Evolutionary conservation across 2,329 filamentous ascomycete genomes (phyloP), one percentile per base, ranked within the genome.

Genomic region (Fusarium verticillioides): DNA sequence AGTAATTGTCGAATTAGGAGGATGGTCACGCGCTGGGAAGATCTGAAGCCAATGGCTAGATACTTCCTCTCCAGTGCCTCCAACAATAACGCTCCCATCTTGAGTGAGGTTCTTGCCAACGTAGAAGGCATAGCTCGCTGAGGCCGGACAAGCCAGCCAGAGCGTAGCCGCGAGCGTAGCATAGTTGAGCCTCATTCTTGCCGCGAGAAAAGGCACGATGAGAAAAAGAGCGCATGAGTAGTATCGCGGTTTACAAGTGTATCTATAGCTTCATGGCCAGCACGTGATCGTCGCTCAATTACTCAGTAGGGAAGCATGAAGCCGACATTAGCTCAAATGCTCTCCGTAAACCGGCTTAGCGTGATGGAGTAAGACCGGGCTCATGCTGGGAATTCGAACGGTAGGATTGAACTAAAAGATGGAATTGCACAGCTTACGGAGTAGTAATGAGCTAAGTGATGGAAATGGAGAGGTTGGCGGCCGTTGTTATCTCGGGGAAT

Each of bases 21-120:
- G 72, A 57, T 86, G 79, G 50, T 85, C 80, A 37, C 74, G 77
- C 4, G 83, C 84, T 1, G 83, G 79, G 52, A 86, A 85, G 37
- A 86, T 77, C 62, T 86, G 82, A 30, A 86, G 82, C 83, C 84
- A 86, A 65, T 86, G 84, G 13, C 81, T 83, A 0, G 84, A 86
- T 0, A 85, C 84, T 70, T 86, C 84, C 67, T 86, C 85, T 49
- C 84, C 84, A 8, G 84, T 86, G 28, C 84, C 84, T 66, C 84
- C 84, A 26, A 86, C 77, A 47, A 85, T 79, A 32, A 86, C 83
- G 40, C 80, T 81, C 36, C 83, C 83, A 67, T 83, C 81, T 19
- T 79, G 76, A 0, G 84, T 85, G 67, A 86, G 81, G 43, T 81
- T 79, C 66, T 84, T 85, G 66, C 85, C 84, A 23, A 86, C 83